phyloP scores from a whole-genome alignment of 1,284 basidiomycete genomes.

The Sanguinoderma infundibulare region DNA sequence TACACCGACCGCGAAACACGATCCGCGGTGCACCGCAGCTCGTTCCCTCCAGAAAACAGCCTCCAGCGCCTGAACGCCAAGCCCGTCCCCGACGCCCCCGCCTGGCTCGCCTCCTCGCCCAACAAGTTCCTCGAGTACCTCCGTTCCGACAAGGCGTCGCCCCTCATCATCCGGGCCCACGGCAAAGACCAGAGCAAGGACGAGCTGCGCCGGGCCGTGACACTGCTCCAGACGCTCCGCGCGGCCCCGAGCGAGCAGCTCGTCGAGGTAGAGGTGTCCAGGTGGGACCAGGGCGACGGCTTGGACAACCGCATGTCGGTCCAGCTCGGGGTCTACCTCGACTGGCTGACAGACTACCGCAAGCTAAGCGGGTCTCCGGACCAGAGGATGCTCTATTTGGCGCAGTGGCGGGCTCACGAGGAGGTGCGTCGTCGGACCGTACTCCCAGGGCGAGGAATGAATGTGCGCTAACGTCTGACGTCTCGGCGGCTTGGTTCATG shows the following conservation, averaged over 20 bases:
- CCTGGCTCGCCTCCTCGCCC: not conserved
- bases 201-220: not conserved
- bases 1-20: not conserved
- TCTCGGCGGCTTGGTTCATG: not conserved
- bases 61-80: not conserved
- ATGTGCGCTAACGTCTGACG: no score
- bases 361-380: constrained; percentile 4
- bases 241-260: constrained; percentile 17
- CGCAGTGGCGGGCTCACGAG: constrained; percentile 31
- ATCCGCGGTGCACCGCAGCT: not conserved
- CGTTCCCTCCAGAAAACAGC: not conserved
- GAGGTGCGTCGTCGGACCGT: constrained; percentile 18
- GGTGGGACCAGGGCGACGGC: constrained; percentile 21
- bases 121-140: constrained; percentile 12
- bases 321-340: constrained; percentile 27
- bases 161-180: constrained; percentile 5
- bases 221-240: constrained; percentile 20
- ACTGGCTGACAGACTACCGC: constrained; percentile 25
- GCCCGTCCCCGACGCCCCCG: not conserved
- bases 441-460: no score
- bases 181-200: not conserved
- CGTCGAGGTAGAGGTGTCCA: constrained; percentile 33
- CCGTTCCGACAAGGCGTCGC: constrained; percentile 9
- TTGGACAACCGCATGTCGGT: constrained; percentile 23
- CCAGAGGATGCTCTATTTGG: constrained; percentile 28